Base-by-base conservation (phyloP, 2,329 filamentous ascomycete species). In the Scleromitrula shiraiana region DNA sequence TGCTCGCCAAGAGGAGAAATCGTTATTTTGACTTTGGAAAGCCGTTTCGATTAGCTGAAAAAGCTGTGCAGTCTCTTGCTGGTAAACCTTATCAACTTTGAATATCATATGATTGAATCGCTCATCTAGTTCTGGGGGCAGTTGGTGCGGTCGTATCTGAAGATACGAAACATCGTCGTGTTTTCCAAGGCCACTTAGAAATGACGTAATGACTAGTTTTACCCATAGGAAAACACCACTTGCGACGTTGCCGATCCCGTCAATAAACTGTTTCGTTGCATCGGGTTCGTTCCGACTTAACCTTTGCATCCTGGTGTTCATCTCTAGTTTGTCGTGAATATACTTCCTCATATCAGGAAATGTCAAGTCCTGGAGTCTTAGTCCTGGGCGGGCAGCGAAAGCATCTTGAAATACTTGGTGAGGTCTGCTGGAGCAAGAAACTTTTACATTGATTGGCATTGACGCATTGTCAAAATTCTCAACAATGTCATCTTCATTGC, bases 41-140 rank as follows among this genome's bases (percentile, higher is more conserved):
- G n/a, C n/a, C n/a, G n/a, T n/a, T n/a, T n/a, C n/a, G n/a, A n/a
- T n/a, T n/a, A n/a, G n/a, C n/a, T n/a, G n/a, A n/a, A n/a, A n/a
- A n/a, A n/a, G n/a, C n/a, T n/a, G n/a, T n/a, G n/a, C n/a, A n/a
- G 38, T 39, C 23, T 42, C 38, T 22, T 27, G 12, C 35, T 22
- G 17, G 26, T 49, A 42, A 5, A 49, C 17, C 8, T 7, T 9
- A 12, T 41, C 46, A 5, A 49, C 17, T 9, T 26, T 19, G n/a
- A 27, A 37, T n/a, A 44, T 32, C 30, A 49, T 43, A 23, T 44
- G 39, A 10, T 37, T 30, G 19, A 37, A 49, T 10, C 43, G 36
- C 2, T 43, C 19, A n/a, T 44, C 46, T 4, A 49, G 19, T 5
- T 43, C 46, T 17, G 9, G 6, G 14, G 46, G 40, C 2, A 49